A percentile compares a stretch with the other conserved stretches of the same genome.
Conservation (phyloP, 768 basidiomycete genomes). For the Leccinum uliginosum region DNA sequence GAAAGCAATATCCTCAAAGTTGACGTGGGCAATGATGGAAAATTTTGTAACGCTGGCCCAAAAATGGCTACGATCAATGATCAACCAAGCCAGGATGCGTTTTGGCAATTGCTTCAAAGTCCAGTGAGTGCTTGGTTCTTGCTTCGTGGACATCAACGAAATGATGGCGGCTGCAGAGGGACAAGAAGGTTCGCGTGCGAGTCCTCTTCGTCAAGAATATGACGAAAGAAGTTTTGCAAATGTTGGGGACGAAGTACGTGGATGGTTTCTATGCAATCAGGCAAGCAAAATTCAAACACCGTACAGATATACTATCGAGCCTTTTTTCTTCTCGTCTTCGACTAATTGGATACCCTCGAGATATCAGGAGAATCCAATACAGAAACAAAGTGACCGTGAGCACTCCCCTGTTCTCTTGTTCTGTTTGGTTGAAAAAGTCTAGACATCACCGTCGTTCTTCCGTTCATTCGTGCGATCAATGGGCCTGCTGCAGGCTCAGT, state of each 20-base stretch:
- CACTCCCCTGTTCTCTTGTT: slow-evolving; percentile 23
- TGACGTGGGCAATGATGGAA: slow-evolving; percentile 15
- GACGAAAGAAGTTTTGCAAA: slow-evolving; percentile 47
- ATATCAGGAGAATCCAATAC: slow-evolving; percentile 47
- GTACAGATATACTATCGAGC: slow-evolving; percentile 49
- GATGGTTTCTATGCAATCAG: background rate
- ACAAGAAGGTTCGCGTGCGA: slow-evolving; percentile 38
- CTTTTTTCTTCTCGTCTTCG: slow-evolving; percentile 62
- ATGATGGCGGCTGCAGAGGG: slow-evolving; percentile 21
- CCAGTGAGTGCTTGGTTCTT: slow-evolving; percentile 29
- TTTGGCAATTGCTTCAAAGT: slow-evolving; percentile 32
- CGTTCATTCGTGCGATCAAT: slow-evolving; percentile 43
- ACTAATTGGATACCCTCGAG: slow-evolving; percentile 66
- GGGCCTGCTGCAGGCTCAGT: background rate
- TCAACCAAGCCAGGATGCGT: slow-evolving; percentile 17
- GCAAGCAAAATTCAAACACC: background rate
- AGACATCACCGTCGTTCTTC: slow-evolving; percentile 56
- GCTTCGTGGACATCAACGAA: background rate
- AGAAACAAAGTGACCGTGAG: slow-evolving; percentile 50
- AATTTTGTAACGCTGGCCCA: background rate
- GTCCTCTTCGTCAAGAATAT: slow-evolving; percentile 50
- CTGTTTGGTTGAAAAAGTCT: background rate
- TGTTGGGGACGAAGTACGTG: slow-evolving; percentile 51
- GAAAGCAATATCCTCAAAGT: slow-evolving; percentile 20
- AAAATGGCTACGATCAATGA: slow-evolving; percentile 1